These are phyloP conservation scores for Phalaenopsis aphrodite DNA, from an alignment of 106 monocot genomes.

Conservation along the genomic window DNA sequence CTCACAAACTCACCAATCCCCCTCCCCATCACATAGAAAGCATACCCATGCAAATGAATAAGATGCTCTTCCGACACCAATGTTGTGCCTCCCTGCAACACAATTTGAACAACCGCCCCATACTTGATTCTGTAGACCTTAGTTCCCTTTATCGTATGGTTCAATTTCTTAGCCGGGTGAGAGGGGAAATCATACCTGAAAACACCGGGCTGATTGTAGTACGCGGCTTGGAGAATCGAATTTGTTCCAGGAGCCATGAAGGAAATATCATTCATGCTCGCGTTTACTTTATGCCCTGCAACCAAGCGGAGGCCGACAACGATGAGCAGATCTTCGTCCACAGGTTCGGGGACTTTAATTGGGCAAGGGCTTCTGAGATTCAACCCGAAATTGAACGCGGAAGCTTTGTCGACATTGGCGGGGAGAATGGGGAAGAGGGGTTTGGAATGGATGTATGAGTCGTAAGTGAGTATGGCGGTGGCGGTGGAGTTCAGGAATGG, in stretches of 20 bases:
- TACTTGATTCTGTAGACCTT: slow-evolving; percentile 42
- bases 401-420: slow-evolving; percentile 32
- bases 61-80: slow-evolving; percentile 48
- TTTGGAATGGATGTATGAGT: slow-evolving; percentile 16
- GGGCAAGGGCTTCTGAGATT: slow-evolving; percentile 20
- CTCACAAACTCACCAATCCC: slow-evolving; percentile 58
- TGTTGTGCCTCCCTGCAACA: slow-evolving; percentile 50
- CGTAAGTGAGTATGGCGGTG: slow-evolving; percentile 58
- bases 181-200: slow-evolving; percentile 50
- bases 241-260: slow-evolving; percentile 25
- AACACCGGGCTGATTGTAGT: slow-evolving; percentile 19
- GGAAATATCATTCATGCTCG: slow-evolving; percentile 52
- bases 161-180: slow-evolving; percentile 32
- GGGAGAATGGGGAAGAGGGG: slow-evolving; percentile 33
- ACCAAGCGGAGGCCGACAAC: slow-evolving; percentile 40
- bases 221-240: slow-evolving; percentile 47
- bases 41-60: slow-evolving; percentile 58
- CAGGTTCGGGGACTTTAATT: slow-evolving; percentile 22
- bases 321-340: slow-evolving; percentile 45
- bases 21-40: slow-evolving; percentile 47
- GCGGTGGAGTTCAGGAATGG: slow-evolving; percentile 67
- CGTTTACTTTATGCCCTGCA: slow-evolving; percentile 29
- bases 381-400: slow-evolving; percentile 23
- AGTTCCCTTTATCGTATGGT: slow-evolving; percentile 31
- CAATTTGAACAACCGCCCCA: slow-evolving; percentile 43